These are phyloP conservation scores for Globisporangium cylindrosporum DNA, from an alignment of 352 stramenopile species.

Conservation along the genomic window DNA sequence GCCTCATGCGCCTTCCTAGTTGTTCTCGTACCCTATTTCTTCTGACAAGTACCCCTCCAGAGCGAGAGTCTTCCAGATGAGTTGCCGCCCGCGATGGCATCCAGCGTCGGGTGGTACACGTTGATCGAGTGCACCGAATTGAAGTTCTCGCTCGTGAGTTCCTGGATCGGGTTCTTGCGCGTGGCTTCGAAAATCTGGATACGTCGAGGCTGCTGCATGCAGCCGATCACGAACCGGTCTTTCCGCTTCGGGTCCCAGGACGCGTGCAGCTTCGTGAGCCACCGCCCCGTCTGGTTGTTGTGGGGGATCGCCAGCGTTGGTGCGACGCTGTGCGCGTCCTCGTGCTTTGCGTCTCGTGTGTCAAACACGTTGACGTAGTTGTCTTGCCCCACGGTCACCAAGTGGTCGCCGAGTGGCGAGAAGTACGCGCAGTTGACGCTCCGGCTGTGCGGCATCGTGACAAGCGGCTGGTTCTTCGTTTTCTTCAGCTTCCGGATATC, in stretches of 20 bases:
- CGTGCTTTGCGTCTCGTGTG: slow-evolving; percentile 33
- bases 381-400: slow-evolving; percentile 83
- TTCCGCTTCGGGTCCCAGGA: slow-evolving; percentile 74
- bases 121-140: slow-evolving; percentile 87
- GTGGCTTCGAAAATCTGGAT: slow-evolving; percentile 81
- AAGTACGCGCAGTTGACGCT: slow-evolving; percentile 90
- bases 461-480: slow-evolving; percentile 37
- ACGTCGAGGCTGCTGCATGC: slow-evolving; percentile 75
- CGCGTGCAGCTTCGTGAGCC: slow-evolving; percentile 86
- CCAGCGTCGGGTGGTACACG: slow-evolving; percentile 72
- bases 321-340: slow-evolving; percentile 24
- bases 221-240: slow-evolving; percentile 80
- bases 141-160: slow-evolving; percentile 65
- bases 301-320: slow-evolving; percentile 58
- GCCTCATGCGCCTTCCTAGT: slow-evolving; percentile 5
- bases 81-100: slow-evolving; percentile 75
- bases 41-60: slow-evolving; percentile 36
- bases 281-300: slow-evolving; percentile 85
- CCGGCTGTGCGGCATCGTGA: slow-evolving; percentile 62
- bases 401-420: slow-evolving; percentile 57
- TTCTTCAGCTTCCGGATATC: slow-evolving; percentile 58
- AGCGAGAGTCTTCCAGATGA: slow-evolving; percentile 66
- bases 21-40: slow-evolving; percentile 13
- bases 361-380: slow-evolving; percentile 78
- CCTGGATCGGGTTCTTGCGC: slow-evolving; percentile 63